These are phyloP conservation scores for Neoarthrinium moseri DNA, from an alignment of 2,329 filamentous ascomycete species.

Conservation along the genomic window DNA sequence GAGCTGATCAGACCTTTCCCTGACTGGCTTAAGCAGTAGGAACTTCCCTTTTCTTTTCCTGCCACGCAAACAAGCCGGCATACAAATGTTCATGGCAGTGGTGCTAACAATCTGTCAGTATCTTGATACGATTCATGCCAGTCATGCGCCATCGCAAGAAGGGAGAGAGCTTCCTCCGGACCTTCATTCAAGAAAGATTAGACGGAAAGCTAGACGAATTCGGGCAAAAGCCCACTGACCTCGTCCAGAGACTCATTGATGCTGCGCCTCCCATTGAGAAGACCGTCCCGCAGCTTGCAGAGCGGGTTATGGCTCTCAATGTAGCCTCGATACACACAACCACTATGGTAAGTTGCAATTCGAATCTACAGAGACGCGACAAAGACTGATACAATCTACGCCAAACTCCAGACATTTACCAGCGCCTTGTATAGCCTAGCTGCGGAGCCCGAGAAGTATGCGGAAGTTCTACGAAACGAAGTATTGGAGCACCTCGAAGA, in stretches of 20 bases:
- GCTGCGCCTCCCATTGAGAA: constrained; percentile 10
- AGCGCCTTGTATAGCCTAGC: constrained; percentile 7
- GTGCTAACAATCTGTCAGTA: background rate
- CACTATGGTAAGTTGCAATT: constrained; percentile 2
- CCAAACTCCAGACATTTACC: constrained; percentile 3
- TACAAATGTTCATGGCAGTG: background rate
- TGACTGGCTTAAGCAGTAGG: constrained; percentile 10
- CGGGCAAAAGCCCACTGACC: constrained; percentile 8
- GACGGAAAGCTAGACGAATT: constrained; percentile 5
- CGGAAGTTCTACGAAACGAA: constrained; percentile 2
- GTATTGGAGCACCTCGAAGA: constrained; percentile 3
- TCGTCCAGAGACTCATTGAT: constrained; percentile 11
- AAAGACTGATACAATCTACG: background rate
- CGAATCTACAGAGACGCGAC: background rate
- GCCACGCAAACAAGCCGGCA: background rate
- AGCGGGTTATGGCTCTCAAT: constrained; percentile 11
- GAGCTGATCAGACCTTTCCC: constrained; percentile 9
- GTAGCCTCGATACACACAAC: constrained; percentile 10
- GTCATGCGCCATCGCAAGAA: constrained; percentile 5
- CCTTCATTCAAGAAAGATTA: constrained; percentile 7
- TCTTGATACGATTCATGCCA: constrained; percentile 8
- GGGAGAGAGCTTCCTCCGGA: constrained; percentile 2
- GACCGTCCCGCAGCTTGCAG: constrained; percentile 8
- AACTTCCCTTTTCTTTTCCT: background rate
- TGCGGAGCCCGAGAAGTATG: constrained; percentile 8